Base-by-base conservation (phyloP, 345 rosid species). In the Hypericum androsaemum region DNA sequence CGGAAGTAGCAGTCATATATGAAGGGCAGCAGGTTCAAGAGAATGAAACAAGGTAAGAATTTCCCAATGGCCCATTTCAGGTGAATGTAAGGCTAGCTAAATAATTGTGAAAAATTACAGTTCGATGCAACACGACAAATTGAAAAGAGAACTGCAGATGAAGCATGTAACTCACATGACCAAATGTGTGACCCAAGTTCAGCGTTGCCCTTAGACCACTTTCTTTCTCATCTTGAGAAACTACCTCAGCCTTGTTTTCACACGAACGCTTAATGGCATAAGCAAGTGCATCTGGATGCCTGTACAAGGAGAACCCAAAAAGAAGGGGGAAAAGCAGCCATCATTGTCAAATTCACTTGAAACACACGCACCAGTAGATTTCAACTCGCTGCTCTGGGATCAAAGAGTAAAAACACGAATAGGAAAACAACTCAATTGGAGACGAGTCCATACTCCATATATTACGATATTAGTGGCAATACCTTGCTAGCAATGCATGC, bases 141-240 rank as follows among this genome's bases (percentile, higher is more conserved):
- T n/a, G n/a, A 22, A 1, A 22, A 22, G 32, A 22, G 32, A 22
- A 4, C 32, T 43, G 43, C 41, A 50, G 0, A 54, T 39, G 47
- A 22, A 1, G n/a, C n/a, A 51, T 12, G 58, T 9, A 61, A 70
- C 89, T 80, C 59, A 94, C 99, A 79, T 88, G 99, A 65, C 97
- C 99, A 78, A 92, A 88, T 6, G 98, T 92, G 68, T 88, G 98
- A 52, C 98, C 98, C 66, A 92, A 69, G 68, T 92, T 94, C 62
- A 94, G 60, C 36, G 99, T 94, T 56, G 97, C 99, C 59, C 97
- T 72, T 61, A 94, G 46, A 64, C 97, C 94, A 60, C 95, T 72
- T 75, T 94, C 99, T 65, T 81, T 94, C 80, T 94, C 99, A 61
- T 92, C 99, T 56, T 85, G 79, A 56, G 99, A 92, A 38, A 92